Base-by-base conservation (phyloP, 306 rosid species). In the Crataegus laevigata region DNA sequence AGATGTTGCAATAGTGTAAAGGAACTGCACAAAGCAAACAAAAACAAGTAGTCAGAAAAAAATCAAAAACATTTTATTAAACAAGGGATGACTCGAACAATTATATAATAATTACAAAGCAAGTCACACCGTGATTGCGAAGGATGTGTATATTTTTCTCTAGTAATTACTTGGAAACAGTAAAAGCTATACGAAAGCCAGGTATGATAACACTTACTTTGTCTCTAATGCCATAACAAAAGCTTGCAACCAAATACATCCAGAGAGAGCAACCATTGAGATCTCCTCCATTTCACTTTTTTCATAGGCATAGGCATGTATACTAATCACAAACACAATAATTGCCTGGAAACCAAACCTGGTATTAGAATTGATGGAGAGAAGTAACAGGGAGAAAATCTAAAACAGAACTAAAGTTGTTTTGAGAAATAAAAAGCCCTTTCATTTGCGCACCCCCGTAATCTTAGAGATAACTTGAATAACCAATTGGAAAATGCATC, bases 211-310 rank as follows among this genome's bases (percentile, higher is more conserved):
- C 79, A 78, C 99, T 86, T 90, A 94, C 99, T 89, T 94, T 81
- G 99, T 94, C 82, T 94, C 99, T 85, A 92, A 81, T 69, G 87
- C 68, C 82, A 94, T 87, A 17, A 94, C 97, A 84, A 92, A 89
- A 81, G 96, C 99, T 82, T 94, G 99, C 91, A 94, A 83, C 99
- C 99, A 94, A 74, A 92, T 89, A 79, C 99, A 94, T 65, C 99
- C 93, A 10, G 99, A 94, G 66, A 94, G 96, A 1, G 99, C 99
- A 61, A 94, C 97, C 96, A 94, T 87, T 3, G 99, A 88, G 74
- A 92, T 66, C 87, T 92, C 96, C 78, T 90, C 99, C 96, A 85
- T 85, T 83, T 94, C 99, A 79, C 96, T 88, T 84, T 85, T 94
- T 80, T 94, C 99, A 57, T 85, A 86, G 50, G 99, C 98, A 77